Evolutionary conservation across 257 asterid genomes (phyloP), one percentile per base, ranked within the genome.

Genomic region (Agastache rugosa): DNA sequence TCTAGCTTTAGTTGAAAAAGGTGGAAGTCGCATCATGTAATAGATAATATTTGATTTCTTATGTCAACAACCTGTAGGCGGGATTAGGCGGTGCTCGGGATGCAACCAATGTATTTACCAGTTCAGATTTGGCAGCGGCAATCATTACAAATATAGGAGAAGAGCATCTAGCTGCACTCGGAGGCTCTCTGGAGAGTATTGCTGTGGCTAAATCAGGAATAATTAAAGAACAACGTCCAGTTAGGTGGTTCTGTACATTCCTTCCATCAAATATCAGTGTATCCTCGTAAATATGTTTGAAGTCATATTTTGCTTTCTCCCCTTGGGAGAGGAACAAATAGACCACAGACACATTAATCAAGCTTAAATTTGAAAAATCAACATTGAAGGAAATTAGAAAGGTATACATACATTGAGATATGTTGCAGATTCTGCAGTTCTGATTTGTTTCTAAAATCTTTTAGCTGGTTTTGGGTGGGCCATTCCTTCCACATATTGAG

Each of bases 21-120:
- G 48, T 71, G 67, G 39, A 23, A 51, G 27, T 61, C 20, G 20
- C 22, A 20, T 66, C 50, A 50, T 60, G 42, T 42, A 27, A 29
- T 62, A 35, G 54, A 35, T 37, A 54, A 15, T 35, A 27, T 41
- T 55, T 55, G 53, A 70, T 76, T 76, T 64, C 45, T 75, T 73
- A 59, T 16, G 54, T 17, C 65, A 50, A 70, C 62, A 39, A 39
- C 68, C 76, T 15, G 9, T 75, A 87, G 97, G 90, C 96, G 66
- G 96, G 96, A 72, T 80, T 90, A 73, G 99, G 99, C 45, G 99
- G 99, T 69, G 91, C 97, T 60, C 88, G 97, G 19, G 99, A 94
- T 87, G 99, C 99, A 66, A 94, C 99, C 70, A 94, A 94, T 87
- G 84, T 94, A 56, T 85, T 94, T 73, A 72, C 79, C 11, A 81